phyloP scores from a whole-genome alignment of 768 basidiomycete species.

The Boletus barrowsii region DNA sequence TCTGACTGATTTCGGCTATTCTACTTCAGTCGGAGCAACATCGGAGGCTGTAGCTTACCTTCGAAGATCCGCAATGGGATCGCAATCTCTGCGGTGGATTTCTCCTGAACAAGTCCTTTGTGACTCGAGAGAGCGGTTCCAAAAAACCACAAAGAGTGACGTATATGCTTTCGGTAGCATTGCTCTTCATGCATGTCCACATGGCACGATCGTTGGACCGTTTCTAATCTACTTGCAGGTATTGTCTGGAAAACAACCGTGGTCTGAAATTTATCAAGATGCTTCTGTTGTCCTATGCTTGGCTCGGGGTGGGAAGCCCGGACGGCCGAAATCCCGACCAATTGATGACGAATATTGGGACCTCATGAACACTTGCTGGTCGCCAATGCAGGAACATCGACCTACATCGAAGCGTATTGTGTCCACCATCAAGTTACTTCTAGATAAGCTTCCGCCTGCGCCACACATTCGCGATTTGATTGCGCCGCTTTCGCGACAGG shows the following conservation, averaged over 20 bases:
- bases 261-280: neutral
- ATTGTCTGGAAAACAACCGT: slow-evolving; percentile 5
- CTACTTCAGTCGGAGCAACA: slow-evolving; percentile 17
- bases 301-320: neutral
- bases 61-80: slow-evolving; percentile 26
- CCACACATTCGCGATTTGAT: neutral
- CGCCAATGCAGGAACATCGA: neutral
- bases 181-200: slow-evolving; percentile 12
- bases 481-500: neutral
- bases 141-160: slow-evolving; percentile 6
- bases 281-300: slow-evolving; percentile 4
- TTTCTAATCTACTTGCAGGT: slow-evolving; percentile 17
- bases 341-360: slow-evolving; percentile 1
- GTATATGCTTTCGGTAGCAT: slow-evolving; percentile 29
- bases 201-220: neutral
- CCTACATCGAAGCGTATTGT: neutral
- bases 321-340: neutral
- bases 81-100: slow-evolving; percentile 41
- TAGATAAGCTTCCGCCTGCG: neutral
- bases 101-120: slow-evolving; percentile 31
- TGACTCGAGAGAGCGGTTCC: slow-evolving; percentile 10
- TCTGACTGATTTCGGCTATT: slow-evolving; percentile 43
- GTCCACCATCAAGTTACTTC: neutral
- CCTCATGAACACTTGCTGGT: slow-evolving; percentile 7
- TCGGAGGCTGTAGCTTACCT: neutral